phyloP scores from a whole-genome alignment of 2,329 filamentous ascomycete genomes.

The Byssothecium circinans region DNA sequence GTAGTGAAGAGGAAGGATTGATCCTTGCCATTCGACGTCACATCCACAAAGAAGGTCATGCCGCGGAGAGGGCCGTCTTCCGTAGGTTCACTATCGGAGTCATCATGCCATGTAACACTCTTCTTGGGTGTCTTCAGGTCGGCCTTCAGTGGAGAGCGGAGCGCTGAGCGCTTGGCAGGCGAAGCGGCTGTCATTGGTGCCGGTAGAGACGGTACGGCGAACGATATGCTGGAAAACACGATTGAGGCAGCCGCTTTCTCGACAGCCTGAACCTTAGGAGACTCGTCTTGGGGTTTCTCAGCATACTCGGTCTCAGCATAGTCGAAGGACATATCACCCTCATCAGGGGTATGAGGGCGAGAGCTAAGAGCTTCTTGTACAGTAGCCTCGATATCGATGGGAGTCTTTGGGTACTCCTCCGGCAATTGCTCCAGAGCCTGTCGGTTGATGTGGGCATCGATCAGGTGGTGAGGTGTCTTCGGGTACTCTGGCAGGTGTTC shows the following conservation, averaged over 20 bases:
- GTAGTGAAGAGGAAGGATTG: conserved; percentile 69
- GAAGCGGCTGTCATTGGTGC: conserved; percentile 18
- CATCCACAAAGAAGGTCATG: conserved; percentile 79
- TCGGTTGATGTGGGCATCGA: conserved; percentile 4
- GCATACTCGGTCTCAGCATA: not conserved
- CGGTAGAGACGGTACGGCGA: conserved; percentile 11
- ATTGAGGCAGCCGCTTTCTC: not conserved
- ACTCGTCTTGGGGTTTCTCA: not conserved
- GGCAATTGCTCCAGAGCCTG: conserved; percentile 1
- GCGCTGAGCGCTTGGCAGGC: conserved; percentile 33
- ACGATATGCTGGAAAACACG: not conserved
- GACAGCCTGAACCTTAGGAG: not conserved
- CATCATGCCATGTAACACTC: conserved; percentile 37
- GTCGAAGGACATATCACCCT: not conserved
- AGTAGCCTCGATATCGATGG: not conserved
- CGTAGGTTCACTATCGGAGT: conserved; percentile 25
- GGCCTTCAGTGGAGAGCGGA: conserved; percentile 41
- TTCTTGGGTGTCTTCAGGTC: conserved; percentile 41
- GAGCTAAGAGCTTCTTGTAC: not conserved
- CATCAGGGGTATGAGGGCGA: not conserved
- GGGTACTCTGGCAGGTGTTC: conserved; percentile 12
- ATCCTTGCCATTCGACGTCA: conserved; percentile 72
- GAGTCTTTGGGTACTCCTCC: conserved; percentile 2
- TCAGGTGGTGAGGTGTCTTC: conserved; percentile 13
- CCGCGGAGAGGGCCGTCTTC: conserved; percentile 50